Base-by-base conservation (phyloP, 169 alveolate species). In the Theileria sp. region DNA sequence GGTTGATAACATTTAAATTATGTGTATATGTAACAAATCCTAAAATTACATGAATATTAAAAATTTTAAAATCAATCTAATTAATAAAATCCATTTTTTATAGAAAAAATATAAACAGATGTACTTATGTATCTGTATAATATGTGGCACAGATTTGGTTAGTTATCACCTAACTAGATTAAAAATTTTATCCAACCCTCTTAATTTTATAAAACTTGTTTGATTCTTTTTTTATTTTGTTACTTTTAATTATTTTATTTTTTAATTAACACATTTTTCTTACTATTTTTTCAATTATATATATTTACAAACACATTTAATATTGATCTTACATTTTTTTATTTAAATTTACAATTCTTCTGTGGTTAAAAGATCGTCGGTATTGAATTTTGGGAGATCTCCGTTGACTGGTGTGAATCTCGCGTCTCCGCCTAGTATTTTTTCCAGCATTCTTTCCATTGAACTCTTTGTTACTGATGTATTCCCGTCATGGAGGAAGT, bases 371-470 rank as follows among this genome's bases (percentile, higher is more conserved):
- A 25, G 71, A 9, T 77, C 82, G 17, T 70, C 75, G 23, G 74
- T 80, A 19, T 88, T 49, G 73, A 93, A 93, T 44, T 76, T 87
- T 34, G 96, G 96, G 61, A 93, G 54, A 17, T 86, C 82, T 73
- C 94, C 96, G 51, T 72, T 88, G 2, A 93, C 81, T 69, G 77
- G 86, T 17, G 93, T 92, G 75, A 93, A 93, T 62, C 93, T 81
- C 26, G 95, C 96, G 67, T 92, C 95, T 19, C 96, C 96, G 3
- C 94, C 94, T 15, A 89, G 92, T n/a, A 93, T 87, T 77, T 92
- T 93, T 68, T 93, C 96, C 65, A 93, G 75, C 71, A 93, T 72
- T 51, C 88, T 88, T 78, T 89, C 93, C 56, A 93, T 87, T 26
- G 86, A 83, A 34, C 81, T 86, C 44, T 79, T 81, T 38, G 87